Percentiles rank a stretch among this genome's conserved stretches.
phyloP scores from a whole-genome alignment of 306 rosid species.

The Mimosa bimucronata region DNA sequence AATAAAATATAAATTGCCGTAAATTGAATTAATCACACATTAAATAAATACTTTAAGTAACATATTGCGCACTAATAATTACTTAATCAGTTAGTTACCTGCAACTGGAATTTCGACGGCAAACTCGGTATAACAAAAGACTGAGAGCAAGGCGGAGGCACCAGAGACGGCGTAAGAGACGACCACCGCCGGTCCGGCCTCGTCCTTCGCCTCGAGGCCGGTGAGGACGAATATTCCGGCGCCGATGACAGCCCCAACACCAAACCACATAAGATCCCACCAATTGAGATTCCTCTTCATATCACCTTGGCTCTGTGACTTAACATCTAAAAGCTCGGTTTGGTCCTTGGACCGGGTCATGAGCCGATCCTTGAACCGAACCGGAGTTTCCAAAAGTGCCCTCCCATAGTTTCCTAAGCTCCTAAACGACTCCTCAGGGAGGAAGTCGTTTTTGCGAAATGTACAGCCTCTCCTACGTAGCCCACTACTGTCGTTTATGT shows the following conservation, averaged over 20 bases:
- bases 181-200: constrained; percentile 82
- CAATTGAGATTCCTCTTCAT: constrained; percentile 88
- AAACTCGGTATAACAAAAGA: constrained; percentile 91
- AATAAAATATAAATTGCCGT: too few relatives aligned
- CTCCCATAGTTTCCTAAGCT: constrained; percentile 60
- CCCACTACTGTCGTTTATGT: background rate
- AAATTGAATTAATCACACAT: too few relatives aligned
- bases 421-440: constrained; percentile 83
- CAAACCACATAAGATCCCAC: constrained; percentile 97
- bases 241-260: constrained; percentile 82
- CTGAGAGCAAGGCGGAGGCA: constrained; percentile 86
- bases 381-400: constrained; percentile 61
- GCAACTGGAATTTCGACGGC: constrained; percentile 92
- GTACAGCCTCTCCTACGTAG: constrained; percentile 57
- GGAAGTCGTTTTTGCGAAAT: constrained; percentile 55
- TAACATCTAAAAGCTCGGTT: constrained; percentile 68
- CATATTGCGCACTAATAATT: too few relatives aligned
- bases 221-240: constrained; percentile 56
- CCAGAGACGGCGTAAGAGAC: constrained; percentile 78
- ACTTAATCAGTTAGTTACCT: constrained; percentile 44
- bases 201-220: constrained; percentile 33
- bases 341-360: constrained; percentile 58
- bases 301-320: constrained; percentile 63
- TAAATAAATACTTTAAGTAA: too few relatives aligned
- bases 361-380: constrained; percentile 56